Conservation (phyloP, 2,329 filamentous ascomycete genomes). For the Penicillium sumatraense region DNA sequence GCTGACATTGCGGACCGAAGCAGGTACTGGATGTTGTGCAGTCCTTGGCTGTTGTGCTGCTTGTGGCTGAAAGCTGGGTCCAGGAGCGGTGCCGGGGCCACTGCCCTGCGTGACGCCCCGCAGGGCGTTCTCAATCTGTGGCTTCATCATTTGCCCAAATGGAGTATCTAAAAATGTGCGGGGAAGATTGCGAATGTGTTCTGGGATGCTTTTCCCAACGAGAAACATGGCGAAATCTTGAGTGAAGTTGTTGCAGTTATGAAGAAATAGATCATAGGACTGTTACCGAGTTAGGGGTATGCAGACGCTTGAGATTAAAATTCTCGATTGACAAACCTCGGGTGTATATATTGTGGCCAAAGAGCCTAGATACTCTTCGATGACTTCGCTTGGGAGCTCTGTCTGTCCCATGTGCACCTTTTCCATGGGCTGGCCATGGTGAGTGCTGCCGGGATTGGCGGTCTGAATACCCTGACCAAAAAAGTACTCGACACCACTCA, state of each 20-base stretch:
- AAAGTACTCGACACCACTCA: conserved; percentile 84
- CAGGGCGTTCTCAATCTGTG: conserved; percentile 71
- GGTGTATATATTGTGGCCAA: conserved; percentile 80
- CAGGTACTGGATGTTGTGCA: conserved; percentile 26
- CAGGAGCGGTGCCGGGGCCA: conserved; percentile 31
- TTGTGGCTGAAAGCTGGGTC: conserved; percentile 19
- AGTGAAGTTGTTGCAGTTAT: conserved; percentile 98
- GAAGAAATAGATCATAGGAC: conserved; percentile 85
- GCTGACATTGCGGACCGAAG: conserved; percentile 65
- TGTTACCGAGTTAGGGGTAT: conserved; percentile 38
- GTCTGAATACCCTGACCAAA: conserved; percentile 88
- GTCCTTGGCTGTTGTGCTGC: conserved; percentile 19
- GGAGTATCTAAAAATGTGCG: conserved; percentile 83
- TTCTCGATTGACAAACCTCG: conserved; percentile 57
- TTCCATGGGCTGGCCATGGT: conserved; percentile 84
- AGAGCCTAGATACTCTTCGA: conserved; percentile 86
- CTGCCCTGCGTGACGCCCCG: conserved; percentile 65
- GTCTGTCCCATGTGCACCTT: conserved; percentile 75
- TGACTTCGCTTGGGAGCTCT: conserved; percentile 76
- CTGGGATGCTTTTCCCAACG: conserved; percentile 83
- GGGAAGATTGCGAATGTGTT: conserved; percentile 83
- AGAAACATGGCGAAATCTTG: conserved; percentile 91
- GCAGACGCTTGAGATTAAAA: neutral
- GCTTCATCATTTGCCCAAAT: conserved; percentile 84
- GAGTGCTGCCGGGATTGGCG: conserved; percentile 78